phyloP scores from a whole-genome alignment of 441 rosid genomes.

The Capsella rubella region DNA sequence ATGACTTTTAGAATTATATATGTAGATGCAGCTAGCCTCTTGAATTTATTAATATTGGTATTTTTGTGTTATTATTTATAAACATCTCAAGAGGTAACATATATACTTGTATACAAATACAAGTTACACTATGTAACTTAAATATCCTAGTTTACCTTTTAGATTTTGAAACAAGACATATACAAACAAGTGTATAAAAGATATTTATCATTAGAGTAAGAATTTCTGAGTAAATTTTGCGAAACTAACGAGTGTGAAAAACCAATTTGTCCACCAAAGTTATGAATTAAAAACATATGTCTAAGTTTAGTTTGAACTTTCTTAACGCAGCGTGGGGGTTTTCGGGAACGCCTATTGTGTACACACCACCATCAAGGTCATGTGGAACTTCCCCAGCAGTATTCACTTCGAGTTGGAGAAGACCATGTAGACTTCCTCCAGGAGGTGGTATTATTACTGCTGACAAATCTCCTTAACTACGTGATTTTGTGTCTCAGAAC shows the following conservation, averaged over 20 bases:
- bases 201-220: neutral
- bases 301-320: neutral
- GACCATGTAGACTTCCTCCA: conserved; percentile 25
- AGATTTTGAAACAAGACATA: too few relatives aligned
- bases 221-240: neutral
- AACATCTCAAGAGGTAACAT: neutral
- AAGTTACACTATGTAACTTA: too few relatives aligned
- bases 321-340: neutral
- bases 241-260: neutral
- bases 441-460: conserved; percentile 11
- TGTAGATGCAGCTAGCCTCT: too few relatives aligned
- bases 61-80: too few relatives aligned
- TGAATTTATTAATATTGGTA: too few relatives aligned
- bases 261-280: neutral
- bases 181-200: neutral
- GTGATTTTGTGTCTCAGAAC: neutral
- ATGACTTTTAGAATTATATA: too few relatives aligned
- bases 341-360: neutral
- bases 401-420: neutral
- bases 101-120: too few relatives aligned
- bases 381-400: conserved; percentile 34
- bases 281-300: neutral
- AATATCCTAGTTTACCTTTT: too few relatives aligned
- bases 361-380: conserved; percentile 22
- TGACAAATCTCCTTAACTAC: conserved; percentile 16